Percentiles rank a stretch among this genome's conserved stretches.
phyloP scores from a whole-genome alignment of 148 eudicot genomes.

The Chenopodium formosanum region DNA sequence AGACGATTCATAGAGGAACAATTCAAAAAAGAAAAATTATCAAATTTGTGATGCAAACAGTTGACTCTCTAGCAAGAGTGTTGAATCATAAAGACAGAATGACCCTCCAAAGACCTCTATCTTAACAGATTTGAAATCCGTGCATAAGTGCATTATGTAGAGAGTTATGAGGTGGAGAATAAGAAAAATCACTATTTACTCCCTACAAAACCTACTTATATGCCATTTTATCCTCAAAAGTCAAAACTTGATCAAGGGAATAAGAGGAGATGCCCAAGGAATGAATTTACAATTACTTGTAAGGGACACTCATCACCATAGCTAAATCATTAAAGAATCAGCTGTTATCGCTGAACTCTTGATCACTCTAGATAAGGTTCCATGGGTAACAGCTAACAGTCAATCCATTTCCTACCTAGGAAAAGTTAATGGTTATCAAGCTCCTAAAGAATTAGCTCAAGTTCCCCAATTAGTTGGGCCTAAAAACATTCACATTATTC shows the following conservation, averaged over 20 bases:
- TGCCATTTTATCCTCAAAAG: not conserved
- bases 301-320: not conserved
- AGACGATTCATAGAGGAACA: not conserved
- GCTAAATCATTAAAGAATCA: not conserved
- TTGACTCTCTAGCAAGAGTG: not conserved
- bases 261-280: not conserved
- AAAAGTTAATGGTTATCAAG: not conserved
- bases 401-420: not conserved
- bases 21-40: not conserved
- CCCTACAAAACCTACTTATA: not conserved
- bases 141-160: not conserved
- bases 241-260: not conserved
- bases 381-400: not conserved
- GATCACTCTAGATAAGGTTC: not conserved
- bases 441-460: not conserved
- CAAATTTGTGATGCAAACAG: not conserved
- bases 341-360: not conserved
- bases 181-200: too few species aligned
- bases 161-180: not conserved
- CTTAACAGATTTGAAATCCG: not conserved
- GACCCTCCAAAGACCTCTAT: not conserved
- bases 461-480: too few species aligned
- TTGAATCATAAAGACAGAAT: not conserved
- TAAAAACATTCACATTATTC: not conserved
- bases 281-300: not conserved